These are phyloP conservation scores for Solanum microdontum DNA, from an alignment of 257 asterid genomes.

Conservation along the genomic window DNA sequence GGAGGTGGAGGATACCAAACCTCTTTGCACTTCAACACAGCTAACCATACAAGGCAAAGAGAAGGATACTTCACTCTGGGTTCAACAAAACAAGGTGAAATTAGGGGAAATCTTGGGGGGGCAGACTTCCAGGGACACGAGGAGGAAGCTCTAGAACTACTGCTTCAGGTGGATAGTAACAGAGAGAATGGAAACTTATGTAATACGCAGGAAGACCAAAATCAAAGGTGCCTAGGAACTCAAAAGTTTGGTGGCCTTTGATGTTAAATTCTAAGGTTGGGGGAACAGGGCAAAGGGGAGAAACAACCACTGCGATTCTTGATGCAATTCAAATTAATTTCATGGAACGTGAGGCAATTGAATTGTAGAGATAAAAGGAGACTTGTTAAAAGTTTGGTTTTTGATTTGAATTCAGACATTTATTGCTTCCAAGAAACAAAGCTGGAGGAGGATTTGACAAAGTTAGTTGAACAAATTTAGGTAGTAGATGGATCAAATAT, in stretches of 20 bases:
- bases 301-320: background rate
- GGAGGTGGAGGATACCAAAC: background rate
- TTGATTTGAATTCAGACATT: background rate
- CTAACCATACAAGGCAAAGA: background rate
- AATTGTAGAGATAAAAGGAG: background rate
- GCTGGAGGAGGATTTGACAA: background rate
- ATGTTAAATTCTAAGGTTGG: background rate
- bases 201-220: background rate
- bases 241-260: background rate
- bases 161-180: background rate
- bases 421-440: background rate
- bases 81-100: background rate
- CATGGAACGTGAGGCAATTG: background rate
- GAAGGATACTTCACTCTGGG: background rate
- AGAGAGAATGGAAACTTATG: background rate
- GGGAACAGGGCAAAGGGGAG: background rate
- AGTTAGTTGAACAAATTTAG: background rate
- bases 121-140: background rate
- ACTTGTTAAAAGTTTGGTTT: background rate
- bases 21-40: background rate
- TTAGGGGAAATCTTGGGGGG: background rate
- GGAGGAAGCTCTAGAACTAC: background rate
- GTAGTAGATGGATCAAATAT: background rate
- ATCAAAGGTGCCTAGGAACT: background rate
- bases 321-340: background rate